Conservation (phyloP, 768 basidiomycete species). For the Suillus paluster region DNA sequence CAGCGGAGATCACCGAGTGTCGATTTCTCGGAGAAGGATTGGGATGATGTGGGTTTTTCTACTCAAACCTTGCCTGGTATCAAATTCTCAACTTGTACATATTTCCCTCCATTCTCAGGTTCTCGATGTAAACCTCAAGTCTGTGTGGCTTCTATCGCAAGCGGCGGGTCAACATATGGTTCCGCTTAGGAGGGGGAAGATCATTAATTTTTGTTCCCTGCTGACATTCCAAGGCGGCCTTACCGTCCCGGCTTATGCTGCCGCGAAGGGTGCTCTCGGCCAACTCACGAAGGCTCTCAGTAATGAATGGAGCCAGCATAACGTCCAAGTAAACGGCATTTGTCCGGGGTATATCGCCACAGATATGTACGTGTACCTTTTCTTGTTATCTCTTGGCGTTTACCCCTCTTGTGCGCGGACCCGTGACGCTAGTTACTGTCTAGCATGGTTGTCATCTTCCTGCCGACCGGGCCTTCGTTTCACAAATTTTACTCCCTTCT, state of each 20-base stretch:
- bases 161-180: slow-evolving; percentile 93
- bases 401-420: slow-evolving; percentile 5
- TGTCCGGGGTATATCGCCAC: slow-evolving; percentile 89
- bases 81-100: slow-evolving; percentile 12
- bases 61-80: slow-evolving; percentile 29
- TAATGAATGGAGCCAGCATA: slow-evolving; percentile 91
- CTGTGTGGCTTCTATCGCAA: slow-evolving; percentile 82
- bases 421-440: slow-evolving; percentile 8
- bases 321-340: slow-evolving; percentile 88
- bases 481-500: slow-evolving; percentile 8
- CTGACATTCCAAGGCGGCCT: slow-evolving; percentile 60
- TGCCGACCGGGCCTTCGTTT: not conserved
- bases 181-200: slow-evolving; percentile 67
- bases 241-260: slow-evolving; percentile 87
- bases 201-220: slow-evolving; percentile 69
- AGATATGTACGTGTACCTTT: slow-evolving; percentile 68
- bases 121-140: slow-evolving; percentile 85
- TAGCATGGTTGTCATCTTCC: not conserved
- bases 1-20: slow-evolving; percentile 64
- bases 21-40: slow-evolving; percentile 66
- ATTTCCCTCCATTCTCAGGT: slow-evolving; percentile 51
- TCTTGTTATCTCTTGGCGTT: slow-evolving; percentile 14
- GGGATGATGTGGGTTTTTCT: slow-evolving; percentile 66
- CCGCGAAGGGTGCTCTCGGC: slow-evolving; percentile 87
- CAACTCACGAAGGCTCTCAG: slow-evolving; percentile 88